Base-by-base conservation (phyloP, 2,329 filamentous ascomycete species). In the Hypocreales sp. region DNA sequence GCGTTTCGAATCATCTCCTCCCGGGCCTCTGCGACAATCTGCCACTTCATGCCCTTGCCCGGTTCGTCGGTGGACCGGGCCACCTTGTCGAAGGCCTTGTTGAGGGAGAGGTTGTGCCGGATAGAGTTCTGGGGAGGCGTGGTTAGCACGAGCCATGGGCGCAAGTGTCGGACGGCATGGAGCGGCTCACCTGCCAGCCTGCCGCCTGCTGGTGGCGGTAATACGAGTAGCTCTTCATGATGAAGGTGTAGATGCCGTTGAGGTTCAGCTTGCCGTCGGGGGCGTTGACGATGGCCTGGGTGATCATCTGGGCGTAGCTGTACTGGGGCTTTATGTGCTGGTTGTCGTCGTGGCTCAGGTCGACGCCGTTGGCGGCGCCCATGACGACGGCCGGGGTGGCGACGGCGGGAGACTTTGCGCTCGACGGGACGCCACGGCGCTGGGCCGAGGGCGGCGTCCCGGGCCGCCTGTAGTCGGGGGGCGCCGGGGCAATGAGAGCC, bases 41-140 rank as follows among this genome's bases (percentile, higher is more conserved):
- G 82, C 90, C 90, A 98, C 49, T 95, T 95, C 84, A 94, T 95
- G 16, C 90, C 90, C 50, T 98, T 98, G 9, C 90, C 90, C 14
- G 90, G 90, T 48, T 98, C 90, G 40, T 95, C 83, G 0, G 84
- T 93, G 11, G 81, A 77, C 25, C 90, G 76, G 4, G 90, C 80
- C 7, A 93, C 79, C 51, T 98, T 98, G 41, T 84, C 76, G 45
- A 98, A 98, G 0, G 79, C 74, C 48, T 94, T 93, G 51, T 92
- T 95, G 22, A 98, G 57, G 1, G 90, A 95, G 10, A 98, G 55
- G 41, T 98, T 98, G 50, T 98, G 90, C 9, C 90, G 77, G 39
- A 98, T 98, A 0, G 84, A 94, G 50, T 98, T 98, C 72, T 83
- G 24, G 13, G 8, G 24, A 20, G 8, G 7, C 5, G n/a, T 4